Conservation (phyloP, 2,329 filamentous ascomycete species). For the Neofusicoccum sp. region DNA sequence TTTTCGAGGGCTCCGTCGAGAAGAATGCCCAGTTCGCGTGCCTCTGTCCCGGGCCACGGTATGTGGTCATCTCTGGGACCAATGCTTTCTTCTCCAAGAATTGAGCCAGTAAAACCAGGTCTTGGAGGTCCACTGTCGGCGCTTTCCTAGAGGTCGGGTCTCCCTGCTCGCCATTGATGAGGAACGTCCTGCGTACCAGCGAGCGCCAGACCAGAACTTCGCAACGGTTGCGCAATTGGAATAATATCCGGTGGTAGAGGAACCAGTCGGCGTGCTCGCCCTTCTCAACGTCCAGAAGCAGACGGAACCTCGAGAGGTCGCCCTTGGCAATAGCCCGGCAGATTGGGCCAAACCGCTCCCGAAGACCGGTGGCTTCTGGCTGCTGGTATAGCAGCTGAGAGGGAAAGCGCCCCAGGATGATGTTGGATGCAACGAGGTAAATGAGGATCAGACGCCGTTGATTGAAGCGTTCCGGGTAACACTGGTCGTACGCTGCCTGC, state of each 20-base stretch:
- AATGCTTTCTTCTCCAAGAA: conserved; percentile 63
- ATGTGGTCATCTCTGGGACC: conserved; percentile 33
- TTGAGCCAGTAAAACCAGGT: conserved; percentile 64
- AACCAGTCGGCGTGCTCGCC: conserved; percentile 61
- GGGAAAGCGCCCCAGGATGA: conserved; percentile 84
- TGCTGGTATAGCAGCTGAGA: conserved; percentile 65
- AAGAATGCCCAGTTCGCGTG: conserved; percentile 52
- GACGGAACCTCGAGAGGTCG: conserved; percentile 73
- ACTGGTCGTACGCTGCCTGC: conserved; percentile 78
- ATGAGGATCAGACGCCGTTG: conserved; percentile 81
- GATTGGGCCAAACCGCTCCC: conserved; percentile 71
- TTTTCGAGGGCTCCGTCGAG: conserved; percentile 52
- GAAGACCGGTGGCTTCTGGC: conserved; percentile 69
- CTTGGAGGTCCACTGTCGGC: conserved; percentile 70
- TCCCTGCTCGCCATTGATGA: conserved; percentile 75
- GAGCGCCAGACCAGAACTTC: conserved; percentile 84
- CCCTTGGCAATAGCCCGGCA: conserved; percentile 72
- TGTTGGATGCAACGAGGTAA: conserved; percentile 79
- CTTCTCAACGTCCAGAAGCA: conserved; percentile 53
- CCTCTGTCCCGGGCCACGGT: conserved; percentile 38
- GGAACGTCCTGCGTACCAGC: conserved; percentile 74
- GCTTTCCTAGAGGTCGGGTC: conserved; percentile 62
- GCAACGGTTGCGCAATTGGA: conserved; percentile 75
- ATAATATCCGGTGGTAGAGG: conserved; percentile 71
- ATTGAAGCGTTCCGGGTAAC: conserved; percentile 53